Percentiles rank a stretch among this genome's conserved stretches.
Conservation (phyloP, 2,329 filamentous ascomycete genomes). For the Scopulariopsis brevicaulis region DNA sequence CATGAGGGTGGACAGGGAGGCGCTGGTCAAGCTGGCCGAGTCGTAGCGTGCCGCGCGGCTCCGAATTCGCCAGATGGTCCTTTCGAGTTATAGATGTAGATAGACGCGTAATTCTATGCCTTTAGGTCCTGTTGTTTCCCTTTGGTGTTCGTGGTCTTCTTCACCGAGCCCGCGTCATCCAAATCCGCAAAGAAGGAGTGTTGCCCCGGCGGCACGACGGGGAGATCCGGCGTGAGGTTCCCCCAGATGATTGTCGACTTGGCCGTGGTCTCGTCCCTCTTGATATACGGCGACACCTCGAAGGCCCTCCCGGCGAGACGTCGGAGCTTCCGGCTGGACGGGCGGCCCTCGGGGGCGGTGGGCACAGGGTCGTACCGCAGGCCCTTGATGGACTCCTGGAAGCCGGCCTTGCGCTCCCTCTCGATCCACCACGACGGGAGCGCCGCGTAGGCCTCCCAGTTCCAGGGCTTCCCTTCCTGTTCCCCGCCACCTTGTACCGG, state of each 20-base stretch:
- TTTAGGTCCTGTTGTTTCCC: background rate
- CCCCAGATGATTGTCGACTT: background rate
- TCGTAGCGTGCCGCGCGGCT: slow-evolving; percentile 11
- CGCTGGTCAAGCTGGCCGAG: slow-evolving; percentile 46
- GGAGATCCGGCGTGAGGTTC: background rate
- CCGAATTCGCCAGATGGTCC: slow-evolving; percentile 9
- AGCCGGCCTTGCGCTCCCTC: background rate
- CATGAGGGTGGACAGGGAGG: slow-evolving; percentile 62
- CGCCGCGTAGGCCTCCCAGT: background rate
- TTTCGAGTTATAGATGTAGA: background rate
- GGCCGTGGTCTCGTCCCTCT: background rate
- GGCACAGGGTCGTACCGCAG: background rate
- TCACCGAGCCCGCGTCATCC: background rate
- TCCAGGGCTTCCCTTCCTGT: background rate
- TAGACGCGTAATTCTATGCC: background rate
- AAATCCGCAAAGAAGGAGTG: background rate
- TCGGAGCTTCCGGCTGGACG: background rate
- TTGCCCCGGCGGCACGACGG: background rate
- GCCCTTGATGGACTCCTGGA: background rate
- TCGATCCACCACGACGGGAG: background rate
- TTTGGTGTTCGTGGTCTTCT: background rate
- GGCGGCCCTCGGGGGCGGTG: background rate
- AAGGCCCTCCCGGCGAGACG: background rate
- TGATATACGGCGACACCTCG: background rate
- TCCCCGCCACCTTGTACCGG: background rate